Conservation (phyloP, 352 stramenopile genomes). For the Pythium sukuiense region DNA sequence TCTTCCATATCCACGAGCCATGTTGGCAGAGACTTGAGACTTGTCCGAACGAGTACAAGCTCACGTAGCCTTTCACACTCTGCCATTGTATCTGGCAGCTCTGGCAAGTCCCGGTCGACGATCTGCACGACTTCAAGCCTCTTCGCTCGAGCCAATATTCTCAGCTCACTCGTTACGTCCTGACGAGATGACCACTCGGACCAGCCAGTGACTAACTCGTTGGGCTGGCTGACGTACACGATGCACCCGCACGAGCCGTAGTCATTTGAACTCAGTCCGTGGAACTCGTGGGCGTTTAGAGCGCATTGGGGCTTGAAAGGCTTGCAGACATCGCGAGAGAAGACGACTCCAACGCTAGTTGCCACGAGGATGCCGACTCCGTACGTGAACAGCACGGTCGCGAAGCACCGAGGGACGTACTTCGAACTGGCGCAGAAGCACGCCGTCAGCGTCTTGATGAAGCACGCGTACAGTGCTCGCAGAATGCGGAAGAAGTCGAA, state of each 20-base stretch:
- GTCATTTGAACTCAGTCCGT: neutral
- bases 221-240: constrained; percentile 20
- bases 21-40: constrained; percentile 1
- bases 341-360: neutral
- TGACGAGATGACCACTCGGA: constrained; percentile 8
- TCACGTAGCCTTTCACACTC: constrained; percentile 12
- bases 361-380: constrained; percentile 15
- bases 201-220: neutral
- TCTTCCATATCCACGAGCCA: constrained; percentile 19
- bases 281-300: constrained; percentile 9
- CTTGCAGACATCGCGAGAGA: constrained; percentile 13
- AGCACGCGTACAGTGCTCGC: constrained; percentile 11
- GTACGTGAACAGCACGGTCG: constrained; percentile 13
- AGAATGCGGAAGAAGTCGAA: constrained; percentile 12
- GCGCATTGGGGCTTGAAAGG: constrained; percentile 5
- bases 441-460: constrained; percentile 15
- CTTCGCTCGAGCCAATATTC: neutral
- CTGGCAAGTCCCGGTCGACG: constrained; percentile 11
- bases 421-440: constrained; percentile 16
- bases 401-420: constrained; percentile 17
- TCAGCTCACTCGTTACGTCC: constrained; percentile 2
- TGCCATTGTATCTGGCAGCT: constrained; percentile 2
- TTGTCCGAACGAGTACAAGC: constrained; percentile 11
- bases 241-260: constrained; percentile 16
- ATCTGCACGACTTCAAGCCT: constrained; percentile 21